phyloP scores from a whole-genome alignment of 179 eudicot species.

The Nepenthes alata region DNA sequence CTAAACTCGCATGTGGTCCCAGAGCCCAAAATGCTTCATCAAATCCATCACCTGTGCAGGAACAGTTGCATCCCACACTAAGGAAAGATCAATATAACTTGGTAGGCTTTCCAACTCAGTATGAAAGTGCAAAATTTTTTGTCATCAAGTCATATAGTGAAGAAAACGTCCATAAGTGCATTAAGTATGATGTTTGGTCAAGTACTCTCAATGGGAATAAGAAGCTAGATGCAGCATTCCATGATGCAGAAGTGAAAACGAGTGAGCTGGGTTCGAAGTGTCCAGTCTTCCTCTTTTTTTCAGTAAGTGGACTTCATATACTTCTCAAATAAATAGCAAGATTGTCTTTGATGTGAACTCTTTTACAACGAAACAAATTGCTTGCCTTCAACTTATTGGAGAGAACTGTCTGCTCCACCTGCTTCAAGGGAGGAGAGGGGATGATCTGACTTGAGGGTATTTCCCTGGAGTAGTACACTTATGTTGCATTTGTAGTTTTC shows the following conservation, averaged over 20 bases:
- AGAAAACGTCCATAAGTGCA: slow-evolving; percentile 81
- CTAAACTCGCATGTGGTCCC: slow-evolving; percentile 67
- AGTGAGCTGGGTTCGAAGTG: slow-evolving; percentile 39
- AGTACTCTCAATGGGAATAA: slow-evolving; percentile 79
- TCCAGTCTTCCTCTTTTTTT: slow-evolving; percentile 80
- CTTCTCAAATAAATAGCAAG: neutral
- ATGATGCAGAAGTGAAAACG: slow-evolving; percentile 51
- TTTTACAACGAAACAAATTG: neutral
- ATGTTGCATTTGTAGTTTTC: neutral
- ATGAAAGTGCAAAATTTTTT: slow-evolving; percentile 60
- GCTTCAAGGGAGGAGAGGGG: neutral
- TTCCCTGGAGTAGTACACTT: neutral
- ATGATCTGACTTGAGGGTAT: neutral
- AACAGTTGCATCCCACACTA: slow-evolving; percentile 9
- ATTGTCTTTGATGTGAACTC: neutral
- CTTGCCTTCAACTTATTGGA: neutral
- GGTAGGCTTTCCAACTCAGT: slow-evolving; percentile 44
- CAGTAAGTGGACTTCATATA: slow-evolving; percentile 34
- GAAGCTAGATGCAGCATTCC: slow-evolving; percentile 68
- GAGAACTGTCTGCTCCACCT: neutral
- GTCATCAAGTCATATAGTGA: slow-evolving; percentile 91
- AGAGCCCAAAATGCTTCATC: slow-evolving; percentile 32
- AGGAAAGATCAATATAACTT: slow-evolving; percentile 36
- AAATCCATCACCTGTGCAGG: slow-evolving; percentile 20
- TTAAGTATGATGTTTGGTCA: slow-evolving; percentile 89